Conservation (phyloP, 768 basidiomycete species). For the Phaeotremella fagi region DNA sequence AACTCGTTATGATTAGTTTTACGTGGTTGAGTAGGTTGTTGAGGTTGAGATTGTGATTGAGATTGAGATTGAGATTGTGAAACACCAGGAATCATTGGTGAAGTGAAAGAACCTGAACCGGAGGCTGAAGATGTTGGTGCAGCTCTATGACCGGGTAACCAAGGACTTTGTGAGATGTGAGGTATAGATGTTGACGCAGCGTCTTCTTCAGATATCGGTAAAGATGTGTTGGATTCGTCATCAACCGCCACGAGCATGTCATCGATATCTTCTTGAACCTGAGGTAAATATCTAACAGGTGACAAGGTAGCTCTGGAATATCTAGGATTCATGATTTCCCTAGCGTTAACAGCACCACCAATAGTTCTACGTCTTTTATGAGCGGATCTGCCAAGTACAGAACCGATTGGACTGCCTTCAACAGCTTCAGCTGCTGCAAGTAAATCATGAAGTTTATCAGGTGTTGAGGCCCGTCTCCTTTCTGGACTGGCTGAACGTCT, state of each 20-base stretch:
- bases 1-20: constrained; percentile 39
- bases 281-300: constrained; percentile 14
- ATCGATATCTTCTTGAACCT: constrained; percentile 11
- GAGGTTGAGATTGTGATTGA: neutral
- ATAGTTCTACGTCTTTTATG: constrained; percentile 37
- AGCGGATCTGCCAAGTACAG: constrained; percentile 13
- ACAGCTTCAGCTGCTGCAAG: constrained; percentile 38
- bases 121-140: constrained; percentile 9
- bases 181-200: constrained; percentile 13
- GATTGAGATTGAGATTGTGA: constrained; percentile 5
- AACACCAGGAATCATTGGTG: too few relatives aligned
- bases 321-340: constrained; percentile 15
- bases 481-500: constrained; percentile 24
- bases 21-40: constrained; percentile 2
- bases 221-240: constrained; percentile 3
- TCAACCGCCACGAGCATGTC: constrained; percentile 20
- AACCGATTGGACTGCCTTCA: constrained; percentile 31
- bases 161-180: too few relatives aligned
- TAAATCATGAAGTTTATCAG: constrained; percentile 33
- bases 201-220: constrained; percentile 10
- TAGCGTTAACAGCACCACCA: constrained; percentile 23
- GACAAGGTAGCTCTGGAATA: constrained; percentile 15
- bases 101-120: constrained; percentile 15
- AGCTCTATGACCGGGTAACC: neutral
- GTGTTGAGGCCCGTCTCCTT: constrained; percentile 19